Percentiles rank a stretch among this genome's conserved stretches.
Conservation (phyloP, 306 rosid genomes). For the Cucurbita maxima region DNA sequence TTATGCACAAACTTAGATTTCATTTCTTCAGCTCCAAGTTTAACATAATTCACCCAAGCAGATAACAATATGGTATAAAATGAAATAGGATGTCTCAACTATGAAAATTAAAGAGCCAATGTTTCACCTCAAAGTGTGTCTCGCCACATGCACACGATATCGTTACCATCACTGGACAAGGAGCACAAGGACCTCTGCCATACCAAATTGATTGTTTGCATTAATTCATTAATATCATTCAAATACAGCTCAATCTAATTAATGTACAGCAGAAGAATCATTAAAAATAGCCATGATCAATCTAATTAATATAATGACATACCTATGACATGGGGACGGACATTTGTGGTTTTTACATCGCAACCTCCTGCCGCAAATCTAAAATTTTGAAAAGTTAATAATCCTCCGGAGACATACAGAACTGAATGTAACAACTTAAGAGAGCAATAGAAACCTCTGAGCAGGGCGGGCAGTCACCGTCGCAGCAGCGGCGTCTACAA, state of each 20-base stretch:
- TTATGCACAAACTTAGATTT: background rate
- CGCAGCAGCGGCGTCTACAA: slow-evolving; percentile 91
- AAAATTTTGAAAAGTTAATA: slow-evolving; percentile 16
- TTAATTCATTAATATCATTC: background rate
- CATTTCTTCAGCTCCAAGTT: background rate
- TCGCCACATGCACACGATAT: slow-evolving; percentile 81
- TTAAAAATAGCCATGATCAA: background rate
- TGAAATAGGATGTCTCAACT: background rate
- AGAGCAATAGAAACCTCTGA: slow-evolving; percentile 45
- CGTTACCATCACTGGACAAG: slow-evolving; percentile 92
- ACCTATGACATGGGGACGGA: slow-evolving; percentile 93
- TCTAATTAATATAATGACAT: slow-evolving; percentile 7
- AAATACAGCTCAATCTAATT: background rate
- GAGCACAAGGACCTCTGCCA: slow-evolving; percentile 94
- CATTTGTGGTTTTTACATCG: slow-evolving; percentile 94
- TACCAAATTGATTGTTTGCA: slow-evolving; percentile 15
- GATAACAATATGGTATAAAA: background rate
- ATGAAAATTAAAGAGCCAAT: slow-evolving; percentile 8
- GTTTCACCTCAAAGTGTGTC: slow-evolving; percentile 78
- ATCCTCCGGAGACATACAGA: background rate
- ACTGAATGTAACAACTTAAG: slow-evolving; percentile 7
- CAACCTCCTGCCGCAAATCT: slow-evolving; percentile 84
- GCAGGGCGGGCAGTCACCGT: slow-evolving; percentile 89
- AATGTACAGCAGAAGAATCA: background rate
- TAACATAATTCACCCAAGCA: background rate